Evolutionary conservation across 2,329 filamentous ascomycete genomes (phyloP), one percentile per base, ranked within the genome.

Genomic region (Penicillium rolfsii): DNA sequence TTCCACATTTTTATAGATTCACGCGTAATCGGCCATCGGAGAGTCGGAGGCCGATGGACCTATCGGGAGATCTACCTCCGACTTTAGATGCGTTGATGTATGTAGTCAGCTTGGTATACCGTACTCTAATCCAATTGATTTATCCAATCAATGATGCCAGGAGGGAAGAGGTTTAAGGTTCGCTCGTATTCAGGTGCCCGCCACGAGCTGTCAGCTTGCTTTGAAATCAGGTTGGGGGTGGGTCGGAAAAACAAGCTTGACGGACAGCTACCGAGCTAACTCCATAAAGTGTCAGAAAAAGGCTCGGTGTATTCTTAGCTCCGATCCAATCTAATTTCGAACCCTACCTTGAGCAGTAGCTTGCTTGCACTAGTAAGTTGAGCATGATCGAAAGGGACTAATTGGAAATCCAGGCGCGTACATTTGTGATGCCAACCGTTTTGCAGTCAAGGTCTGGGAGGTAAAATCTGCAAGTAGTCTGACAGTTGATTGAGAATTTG

Each of bases 151-250:
- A 12, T 9, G 14, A 14, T 30, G 41, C 8, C 4, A 24, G 12
- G 2, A 43, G 19, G 8, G n/a, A 40, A 16, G 14, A n/a, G n/a
- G 14, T 16, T 40, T 40, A 2, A 40, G 9, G 2, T 24, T 5
- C n/a, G 12, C 19, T 46, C 11, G 43, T 46, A 26, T 16, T 5
- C 6, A 16, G 24, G 8, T 45, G 43, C 46, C n/a, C n/a, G n/a
- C 30, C 28, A 14, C n/a, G 4, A 11, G 16, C 28, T 49, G 46
- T 49, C 46, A 12, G 28, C 28, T 35, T 50, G 46, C 46, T 50
- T 50, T 50, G 46, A 50, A 50, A 50, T 50, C 46, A 50, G 16
- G 30, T 28, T 35, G 46, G 28, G 46, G 46, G 24, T 26, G 5
- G 35, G 8, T 43, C 19, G 5, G n/a, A 9, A 33, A 50, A 35